phyloP scores from a whole-genome alignment of 176 grass and related monocot genomes.

The Thinopyrum elongatum region DNA sequence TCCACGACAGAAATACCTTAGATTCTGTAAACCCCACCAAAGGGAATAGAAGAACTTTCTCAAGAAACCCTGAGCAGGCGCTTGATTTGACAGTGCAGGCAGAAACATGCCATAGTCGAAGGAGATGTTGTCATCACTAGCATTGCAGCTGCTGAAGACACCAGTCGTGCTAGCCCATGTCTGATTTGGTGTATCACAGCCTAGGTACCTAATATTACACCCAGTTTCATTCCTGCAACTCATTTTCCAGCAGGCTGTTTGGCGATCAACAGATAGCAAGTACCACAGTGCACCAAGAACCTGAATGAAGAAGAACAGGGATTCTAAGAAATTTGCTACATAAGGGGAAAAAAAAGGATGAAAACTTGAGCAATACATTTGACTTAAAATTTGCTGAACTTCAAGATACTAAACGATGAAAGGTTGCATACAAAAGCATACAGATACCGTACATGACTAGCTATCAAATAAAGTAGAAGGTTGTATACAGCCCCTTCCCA shows the following conservation, averaged over 20 bases:
- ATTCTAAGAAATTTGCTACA: constrained; percentile 21
- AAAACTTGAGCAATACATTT: constrained; percentile 13
- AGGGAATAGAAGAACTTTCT: constrained; percentile 95
- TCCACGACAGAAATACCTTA: constrained; percentile 57
- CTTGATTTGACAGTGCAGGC: constrained; percentile 63
- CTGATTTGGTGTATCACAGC: constrained; percentile 46
- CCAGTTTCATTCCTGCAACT: constrained; percentile 52
- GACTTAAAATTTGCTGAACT: neutral
- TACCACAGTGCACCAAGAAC: constrained; percentile 90
- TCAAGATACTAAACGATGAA: neutral
- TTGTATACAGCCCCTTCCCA: constrained; percentile 98
- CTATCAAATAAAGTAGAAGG: constrained; percentile 93
- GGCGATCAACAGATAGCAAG: constrained; percentile 78
- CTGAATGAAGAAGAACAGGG: constrained; percentile 35
- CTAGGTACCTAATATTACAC: constrained; percentile 61
- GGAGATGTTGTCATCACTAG: neutral
- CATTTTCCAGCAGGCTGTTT: constrained; percentile 88
- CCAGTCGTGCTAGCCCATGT: constrained; percentile 41
- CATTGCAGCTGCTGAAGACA: constrained; percentile 60
- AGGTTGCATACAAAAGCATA: constrained; percentile 4
- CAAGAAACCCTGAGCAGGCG: constrained; percentile 57
- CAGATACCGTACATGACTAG: constrained; percentile 74
- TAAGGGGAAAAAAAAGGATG: neutral
- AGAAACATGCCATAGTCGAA: constrained; percentile 89
- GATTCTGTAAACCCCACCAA: constrained; percentile 98